These are phyloP conservation scores for Zasmidium cellare DNA, from an alignment of 2,329 filamentous ascomycete genomes.

Conservation along the genomic window DNA sequence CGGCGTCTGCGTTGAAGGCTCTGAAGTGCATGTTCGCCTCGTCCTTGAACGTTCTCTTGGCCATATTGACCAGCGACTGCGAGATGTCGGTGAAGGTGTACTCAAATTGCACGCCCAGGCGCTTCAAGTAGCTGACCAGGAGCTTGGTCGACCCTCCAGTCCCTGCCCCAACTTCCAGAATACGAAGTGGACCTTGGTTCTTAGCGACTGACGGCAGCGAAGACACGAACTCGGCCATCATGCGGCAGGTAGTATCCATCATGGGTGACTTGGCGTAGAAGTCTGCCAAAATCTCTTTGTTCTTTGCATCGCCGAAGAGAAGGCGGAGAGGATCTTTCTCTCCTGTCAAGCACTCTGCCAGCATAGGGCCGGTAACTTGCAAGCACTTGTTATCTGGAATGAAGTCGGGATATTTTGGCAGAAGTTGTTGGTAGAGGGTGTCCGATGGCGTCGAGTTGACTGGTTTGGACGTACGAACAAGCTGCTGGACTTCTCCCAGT, in stretches of 20 bases:
- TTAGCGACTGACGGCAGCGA: not conserved
- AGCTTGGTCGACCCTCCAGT: constrained; percentile 2
- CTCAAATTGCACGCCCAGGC: constrained; percentile 27
- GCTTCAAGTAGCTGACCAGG: constrained; percentile 20
- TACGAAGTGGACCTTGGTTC: not conserved
- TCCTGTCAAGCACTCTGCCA: constrained; percentile 1
- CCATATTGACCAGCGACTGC: constrained; percentile 26
- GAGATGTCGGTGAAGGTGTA: constrained; percentile 51
- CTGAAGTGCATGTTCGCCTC: constrained; percentile 15
- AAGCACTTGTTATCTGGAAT: not conserved
- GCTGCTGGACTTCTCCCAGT: too few species aligned
- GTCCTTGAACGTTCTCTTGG: constrained; percentile 20
- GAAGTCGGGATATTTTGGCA: not conserved
- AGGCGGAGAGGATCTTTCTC: not conserved
- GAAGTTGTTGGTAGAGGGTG: not conserved
- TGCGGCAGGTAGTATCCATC: not conserved
- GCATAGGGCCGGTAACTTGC: not conserved
- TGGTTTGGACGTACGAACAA: not conserved
- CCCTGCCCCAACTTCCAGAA: constrained; percentile 2
- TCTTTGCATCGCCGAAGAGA: not conserved
- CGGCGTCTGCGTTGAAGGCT: constrained; percentile 34
- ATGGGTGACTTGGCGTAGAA: constrained; percentile 1
- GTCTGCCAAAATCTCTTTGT: not conserved
- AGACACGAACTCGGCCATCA: not conserved
- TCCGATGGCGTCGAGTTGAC: not conserved